Evolutionary conservation across 1,139 yeast genomes (phyloP).

Genomic region (Nakaseomyces kungkrabaensis): DNA sequence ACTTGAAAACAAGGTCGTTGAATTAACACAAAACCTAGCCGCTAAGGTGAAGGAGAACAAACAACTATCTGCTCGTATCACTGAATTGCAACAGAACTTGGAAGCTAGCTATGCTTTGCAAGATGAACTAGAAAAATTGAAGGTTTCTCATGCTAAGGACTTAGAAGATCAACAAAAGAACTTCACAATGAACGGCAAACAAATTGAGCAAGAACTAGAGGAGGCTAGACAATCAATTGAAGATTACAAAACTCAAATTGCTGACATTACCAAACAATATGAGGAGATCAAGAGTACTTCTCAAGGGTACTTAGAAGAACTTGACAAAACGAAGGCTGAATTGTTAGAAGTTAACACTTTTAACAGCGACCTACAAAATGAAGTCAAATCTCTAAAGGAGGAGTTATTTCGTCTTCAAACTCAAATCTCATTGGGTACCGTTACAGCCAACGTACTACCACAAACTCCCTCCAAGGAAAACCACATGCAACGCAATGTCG

Average conservation of each 20-base stretch:
- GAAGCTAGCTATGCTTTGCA: conserved; percentile 52
- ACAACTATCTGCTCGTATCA: conserved; percentile 54
- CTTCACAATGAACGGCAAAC: conserved; percentile 43
- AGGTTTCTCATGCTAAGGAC: conserved; percentile 42
- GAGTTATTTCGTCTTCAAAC: conserved; percentile 45
- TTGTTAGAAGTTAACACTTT: conserved; percentile 55
- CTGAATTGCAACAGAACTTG: conserved; percentile 44
- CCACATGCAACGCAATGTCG: conserved; percentile 2
- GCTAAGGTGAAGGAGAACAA: conserved; percentile 73
- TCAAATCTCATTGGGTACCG: conserved; percentile 31
- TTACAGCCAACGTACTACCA: conserved; percentile 18
- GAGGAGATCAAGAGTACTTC: conserved; percentile 55
- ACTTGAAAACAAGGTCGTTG: conserved; percentile 91
- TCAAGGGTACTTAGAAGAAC: conserved; percentile 48
- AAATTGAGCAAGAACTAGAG: conserved; percentile 49
- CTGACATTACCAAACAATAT: conserved; percentile 56
- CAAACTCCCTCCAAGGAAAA: conserved; percentile 18
- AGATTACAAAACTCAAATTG: conserved; percentile 53
- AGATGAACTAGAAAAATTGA: conserved; percentile 46
- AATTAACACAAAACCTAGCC: conserved; percentile 76
- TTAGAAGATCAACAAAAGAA: conserved; percentile 38
- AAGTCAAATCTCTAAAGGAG: conserved; percentile 58
- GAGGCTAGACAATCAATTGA: conserved; percentile 50
- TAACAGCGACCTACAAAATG: conserved; percentile 58
- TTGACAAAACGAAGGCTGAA: conserved; percentile 52